Evolutionary conservation across 1,284 basidiomycete species (phyloP), one percentile per base, ranked within the genome.

Genomic region (Trichosporon coremiiforme): DNA sequence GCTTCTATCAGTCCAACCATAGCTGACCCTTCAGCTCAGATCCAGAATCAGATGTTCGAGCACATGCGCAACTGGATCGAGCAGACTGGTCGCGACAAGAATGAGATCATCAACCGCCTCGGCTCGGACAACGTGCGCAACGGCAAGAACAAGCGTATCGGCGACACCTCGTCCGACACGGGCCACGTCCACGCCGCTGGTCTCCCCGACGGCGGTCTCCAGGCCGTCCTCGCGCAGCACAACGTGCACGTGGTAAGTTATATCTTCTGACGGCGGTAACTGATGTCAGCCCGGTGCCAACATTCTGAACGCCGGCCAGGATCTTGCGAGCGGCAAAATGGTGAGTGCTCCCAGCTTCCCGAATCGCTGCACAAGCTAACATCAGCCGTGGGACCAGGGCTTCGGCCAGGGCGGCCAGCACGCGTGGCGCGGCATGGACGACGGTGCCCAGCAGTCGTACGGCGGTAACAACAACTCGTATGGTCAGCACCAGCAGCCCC

Each of bases 31-130:
- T 85, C 90, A 95, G 82, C 91, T 0, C 86, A 87, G 72, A 87
- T 95, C 35, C 94, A 95, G 81, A 85, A 87, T 47, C 88, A 91
- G 77, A 95, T 96, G 93, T 75, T 85, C 45, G 83, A 84, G 31
- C 83, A 82, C 73, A 82, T 87, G 79, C 76, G 77, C 47, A 71
- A 75, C 31, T 86, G 85, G 92, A 85, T 90, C 63, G 81, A 88
- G 62, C 82, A 83, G 13, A 86, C 89, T 8, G 88, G 89, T 4
- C 65, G 81, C 10, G 84, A 86, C 68, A 86, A 89, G 75, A 79
- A 85, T 33, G 86, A 88, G 38, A 82, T 89, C 20, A 72, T 94
- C 55, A 83, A 85, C 25, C 88, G 91, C 10, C 86, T 94, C 29
- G 85, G 85, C 31, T 89, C 90, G 75, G 86, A 90, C 15, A 83